phyloP scores from a whole-genome alignment of 2,329 filamentous ascomycete genomes.

The Truncatella angustata region DNA sequence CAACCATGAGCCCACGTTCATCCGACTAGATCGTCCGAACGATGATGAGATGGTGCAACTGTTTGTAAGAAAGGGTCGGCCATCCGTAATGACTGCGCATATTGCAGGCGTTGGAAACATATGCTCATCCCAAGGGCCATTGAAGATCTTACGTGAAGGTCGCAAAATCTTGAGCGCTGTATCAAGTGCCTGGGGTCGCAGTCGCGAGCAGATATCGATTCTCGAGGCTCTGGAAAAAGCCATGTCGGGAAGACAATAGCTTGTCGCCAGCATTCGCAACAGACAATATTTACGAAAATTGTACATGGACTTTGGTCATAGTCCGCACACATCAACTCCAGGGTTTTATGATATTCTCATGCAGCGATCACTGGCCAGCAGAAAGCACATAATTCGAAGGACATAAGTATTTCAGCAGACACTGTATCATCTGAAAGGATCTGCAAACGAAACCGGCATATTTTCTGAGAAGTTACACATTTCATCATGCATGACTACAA shows the following conservation, averaged over 20 bases:
- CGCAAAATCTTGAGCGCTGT: neutral
- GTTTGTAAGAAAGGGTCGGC: neutral
- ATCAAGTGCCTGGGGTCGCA: neutral
- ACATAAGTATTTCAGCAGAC: too few species aligned
- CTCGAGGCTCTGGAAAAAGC: neutral
- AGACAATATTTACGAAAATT: too few species aligned
- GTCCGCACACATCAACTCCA: too few species aligned
- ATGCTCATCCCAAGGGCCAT: neutral
- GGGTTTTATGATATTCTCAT: too few species aligned
- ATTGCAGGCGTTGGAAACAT: neutral
- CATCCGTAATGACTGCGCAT: neutral
- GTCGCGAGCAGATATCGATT: neutral
- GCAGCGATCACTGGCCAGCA: too few species aligned
- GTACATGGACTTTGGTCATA: too few species aligned
- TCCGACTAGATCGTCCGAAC: constrained; percentile 1
- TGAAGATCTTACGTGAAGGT: neutral
- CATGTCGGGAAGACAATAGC: neutral
- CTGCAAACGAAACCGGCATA: too few species aligned
- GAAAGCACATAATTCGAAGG: too few species aligned
- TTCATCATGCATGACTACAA: too few species aligned
- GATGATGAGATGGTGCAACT: constrained; percentile 1
- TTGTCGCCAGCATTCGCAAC: too few species aligned
- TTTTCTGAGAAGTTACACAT: too few species aligned
- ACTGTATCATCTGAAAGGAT: too few species aligned
- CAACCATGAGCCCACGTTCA: neutral